A percentile compares a stretch with the other conserved stretches of the same genome.
These are phyloP conservation scores for Solanum infundibuliforme DNA, from an alignment of 257 asterid genomes.

Conservation along the genomic window DNA sequence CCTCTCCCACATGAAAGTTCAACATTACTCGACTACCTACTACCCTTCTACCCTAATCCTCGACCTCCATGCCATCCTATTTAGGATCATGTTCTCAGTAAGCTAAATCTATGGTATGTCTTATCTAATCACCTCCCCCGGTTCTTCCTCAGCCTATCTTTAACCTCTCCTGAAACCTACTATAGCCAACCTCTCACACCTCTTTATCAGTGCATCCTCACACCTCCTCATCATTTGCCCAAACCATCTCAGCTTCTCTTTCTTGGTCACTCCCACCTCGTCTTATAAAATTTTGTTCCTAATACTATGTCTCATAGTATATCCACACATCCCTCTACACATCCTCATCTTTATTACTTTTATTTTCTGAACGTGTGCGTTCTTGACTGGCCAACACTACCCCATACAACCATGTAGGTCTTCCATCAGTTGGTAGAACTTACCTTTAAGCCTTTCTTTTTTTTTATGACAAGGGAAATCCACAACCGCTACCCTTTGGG, in stretches of 20 bases:
- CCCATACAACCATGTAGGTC: background rate
- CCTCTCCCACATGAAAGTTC: background rate
- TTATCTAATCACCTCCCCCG: background rate
- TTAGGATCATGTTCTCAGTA: background rate
- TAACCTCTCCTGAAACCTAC: background rate
- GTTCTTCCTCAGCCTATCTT: background rate
- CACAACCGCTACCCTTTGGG: too few species aligned
- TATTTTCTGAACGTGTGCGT: background rate
- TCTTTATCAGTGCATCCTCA: background rate
- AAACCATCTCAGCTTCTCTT: background rate
- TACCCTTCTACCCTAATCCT: background rate
- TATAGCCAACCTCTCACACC: background rate
- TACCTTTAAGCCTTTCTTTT: background rate
- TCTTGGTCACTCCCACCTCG: background rate
- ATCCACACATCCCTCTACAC: background rate
- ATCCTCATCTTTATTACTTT: background rate
- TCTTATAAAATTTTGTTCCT: background rate
- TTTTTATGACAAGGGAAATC: too few species aligned
- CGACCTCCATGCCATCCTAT: background rate
- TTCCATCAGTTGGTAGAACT: background rate
- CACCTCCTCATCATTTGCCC: background rate
- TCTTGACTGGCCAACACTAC: background rate
- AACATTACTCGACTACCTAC: background rate
- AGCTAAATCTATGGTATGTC: background rate
- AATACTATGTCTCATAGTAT: background rate